Base-by-base conservation (phyloP, 179 eudicot species). In the Beta macrorhiza region DNA sequence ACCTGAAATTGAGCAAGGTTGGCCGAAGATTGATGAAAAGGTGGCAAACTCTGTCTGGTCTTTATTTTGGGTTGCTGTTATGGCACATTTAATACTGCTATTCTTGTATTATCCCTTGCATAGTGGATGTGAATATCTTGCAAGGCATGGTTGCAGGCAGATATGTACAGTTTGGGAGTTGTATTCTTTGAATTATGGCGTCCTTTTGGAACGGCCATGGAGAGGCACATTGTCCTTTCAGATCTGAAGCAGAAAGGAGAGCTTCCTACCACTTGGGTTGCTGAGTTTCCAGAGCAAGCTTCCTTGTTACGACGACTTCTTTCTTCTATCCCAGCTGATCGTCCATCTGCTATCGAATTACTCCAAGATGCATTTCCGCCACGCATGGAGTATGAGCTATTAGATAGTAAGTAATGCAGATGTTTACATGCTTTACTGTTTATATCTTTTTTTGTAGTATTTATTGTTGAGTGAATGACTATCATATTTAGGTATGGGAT, bases 21-120 rank as follows among this genome's bases (percentile, higher is more conserved):
- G 98, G 99, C 95, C 98, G 37, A 94, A 92, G 88, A 94, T 96
- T 78, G 92, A 96, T 84, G 98, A 96, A 83, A 94, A 94, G 94
- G 99, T 95, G 58, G 65, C 49, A 17, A 75, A 69, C 14, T 71
- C 61, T 61, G 70, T 32, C 68, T 56, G 15, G 45, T 72, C 67
- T 82, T 69, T n/a, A 49, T 77, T 70, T 37, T 47, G 69, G 72
- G 64, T 68, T 73, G 32, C 67, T 74, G 25, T n/a, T 84, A 65
- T 37, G 20, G 75, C 75, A 49, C 71, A 58, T 71, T 65, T 80
- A 45, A 20, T 64, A 19, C 64, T 57, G 59, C 20, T 51, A 73
- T 59, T 17, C 55, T 57, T 76, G 49, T 63, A 22, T 22, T 53
- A 6, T 51, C 47, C 58, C 61, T 80, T 59, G 25, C 72, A 59